phyloP scores from a whole-genome alignment of 2,329 filamentous ascomycete genomes.

The Ophiostoma sp. region DNA sequence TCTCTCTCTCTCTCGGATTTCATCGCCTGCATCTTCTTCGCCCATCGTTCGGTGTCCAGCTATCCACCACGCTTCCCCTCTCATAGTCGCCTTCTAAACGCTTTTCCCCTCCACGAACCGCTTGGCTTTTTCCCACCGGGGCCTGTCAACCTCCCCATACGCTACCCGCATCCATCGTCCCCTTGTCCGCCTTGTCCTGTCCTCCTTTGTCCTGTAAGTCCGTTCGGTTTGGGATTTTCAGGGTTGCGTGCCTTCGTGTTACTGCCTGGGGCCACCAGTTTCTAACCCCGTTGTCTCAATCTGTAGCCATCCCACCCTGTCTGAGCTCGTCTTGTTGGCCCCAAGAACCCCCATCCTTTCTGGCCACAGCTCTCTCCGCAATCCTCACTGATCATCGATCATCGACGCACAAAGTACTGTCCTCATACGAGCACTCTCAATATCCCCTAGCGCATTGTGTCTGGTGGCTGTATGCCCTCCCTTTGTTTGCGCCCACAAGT shows the following conservation, averaged over 20 bases:
- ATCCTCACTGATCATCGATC: background rate
- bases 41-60: background rate
- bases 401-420: background rate
- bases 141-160: background rate
- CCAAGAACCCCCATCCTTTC: background rate
- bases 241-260: background rate
- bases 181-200: background rate
- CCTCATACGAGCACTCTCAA: background rate
- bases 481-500: constrained; percentile 14
- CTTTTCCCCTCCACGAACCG: background rate
- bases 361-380: constrained; percentile 2
- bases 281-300: background rate
- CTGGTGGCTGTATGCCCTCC: background rate
- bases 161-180: background rate
- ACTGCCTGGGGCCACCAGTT: background rate
- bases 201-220: background rate
- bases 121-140: background rate
- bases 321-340: background rate
- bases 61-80: background rate
- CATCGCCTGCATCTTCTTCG: background rate
- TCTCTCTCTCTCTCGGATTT: no score
- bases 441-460: constrained; percentile 5
- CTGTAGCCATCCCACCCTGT: background rate
- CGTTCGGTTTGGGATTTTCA: background rate
- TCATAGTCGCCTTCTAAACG: background rate